These are phyloP conservation scores for Picochlorum costavermella DNA, from an alignment of 139 green algal genomes.

Conservation along the genomic window DNA sequence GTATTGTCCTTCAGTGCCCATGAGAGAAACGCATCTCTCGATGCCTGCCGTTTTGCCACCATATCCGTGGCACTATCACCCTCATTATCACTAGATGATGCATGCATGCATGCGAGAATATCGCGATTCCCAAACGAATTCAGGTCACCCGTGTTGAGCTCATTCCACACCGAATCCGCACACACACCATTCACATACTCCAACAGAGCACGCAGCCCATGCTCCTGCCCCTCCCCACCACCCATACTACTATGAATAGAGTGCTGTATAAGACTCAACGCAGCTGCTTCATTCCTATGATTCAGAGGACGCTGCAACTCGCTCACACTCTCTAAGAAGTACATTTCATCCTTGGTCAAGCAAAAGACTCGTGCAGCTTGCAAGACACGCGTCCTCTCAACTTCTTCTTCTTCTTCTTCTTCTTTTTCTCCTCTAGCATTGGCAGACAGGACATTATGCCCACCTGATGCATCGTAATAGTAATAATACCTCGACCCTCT, in stretches of 20 bases:
- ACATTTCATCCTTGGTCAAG: slow-evolving; percentile 28
- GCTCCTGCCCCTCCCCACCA: not conserved
- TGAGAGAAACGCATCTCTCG: slow-evolving; percentile 14
- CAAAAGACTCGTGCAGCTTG: slow-evolving; percentile 15
- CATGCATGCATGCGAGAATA: no score
- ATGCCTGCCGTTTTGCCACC: slow-evolving; percentile 1
- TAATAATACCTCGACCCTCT: no score
- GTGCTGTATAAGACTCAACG: slow-evolving; percentile 44
- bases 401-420: not conserved
- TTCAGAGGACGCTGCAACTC: slow-evolving; percentile 36
- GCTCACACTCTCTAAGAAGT: slow-evolving; percentile 18
- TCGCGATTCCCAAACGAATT: no score
- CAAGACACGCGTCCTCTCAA: slow-evolving; percentile 1
- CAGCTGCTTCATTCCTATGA: slow-evolving; percentile 55
- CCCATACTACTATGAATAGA: not conserved
- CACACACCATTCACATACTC: not conserved
- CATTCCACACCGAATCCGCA: slow-evolving; percentile 17
- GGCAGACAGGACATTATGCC: not conserved
- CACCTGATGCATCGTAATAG: no score
- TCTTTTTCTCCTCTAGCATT: not conserved
- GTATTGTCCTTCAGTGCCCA: slow-evolving; percentile 12
- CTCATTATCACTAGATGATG: no score
- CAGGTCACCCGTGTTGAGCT: slow-evolving; percentile 1
- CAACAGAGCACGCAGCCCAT: slow-evolving; percentile 10
- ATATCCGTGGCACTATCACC: slow-evolving; percentile 4